These are phyloP conservation scores for Elaeis oleifera DNA, from an alignment of 202 grass and related monocot species.

Conservation along the genomic window DNA sequence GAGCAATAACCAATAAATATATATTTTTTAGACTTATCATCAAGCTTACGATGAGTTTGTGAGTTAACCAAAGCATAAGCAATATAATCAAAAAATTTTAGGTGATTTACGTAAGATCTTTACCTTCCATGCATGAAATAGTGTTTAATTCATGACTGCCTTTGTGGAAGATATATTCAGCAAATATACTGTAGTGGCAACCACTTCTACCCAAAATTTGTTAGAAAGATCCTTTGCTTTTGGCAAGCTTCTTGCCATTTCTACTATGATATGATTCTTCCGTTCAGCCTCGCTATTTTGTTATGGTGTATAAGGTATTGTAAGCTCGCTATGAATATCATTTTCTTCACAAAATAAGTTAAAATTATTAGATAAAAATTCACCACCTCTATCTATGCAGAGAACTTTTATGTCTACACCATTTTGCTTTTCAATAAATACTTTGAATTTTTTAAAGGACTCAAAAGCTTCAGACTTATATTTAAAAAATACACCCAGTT, in stretches of 20 bases:
- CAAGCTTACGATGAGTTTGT: not conserved
- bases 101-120: no score
- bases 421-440: no score
- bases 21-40: not conserved
- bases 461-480: no score
- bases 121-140: no score
- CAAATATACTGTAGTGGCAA: not conserved
- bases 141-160: not conserved
- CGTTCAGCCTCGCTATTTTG: not conserved
- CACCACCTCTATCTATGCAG: no score
- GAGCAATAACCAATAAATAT: not conserved
- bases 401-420: no score
- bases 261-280: not conserved
- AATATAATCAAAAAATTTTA: conserved; percentile 1
- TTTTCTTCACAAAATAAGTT: no score
- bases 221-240: not conserved
- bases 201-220: not conserved
- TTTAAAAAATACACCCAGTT: no score
- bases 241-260: not conserved
- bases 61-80: not conserved
- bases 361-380: no score
- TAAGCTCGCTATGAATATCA: not conserved
- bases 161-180: conserved; percentile 1
- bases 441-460: no score
- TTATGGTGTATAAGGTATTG: not conserved